phyloP scores from a whole-genome alignment of 352 stramenopile genomes.

The Stramenopiles sp. region DNA sequence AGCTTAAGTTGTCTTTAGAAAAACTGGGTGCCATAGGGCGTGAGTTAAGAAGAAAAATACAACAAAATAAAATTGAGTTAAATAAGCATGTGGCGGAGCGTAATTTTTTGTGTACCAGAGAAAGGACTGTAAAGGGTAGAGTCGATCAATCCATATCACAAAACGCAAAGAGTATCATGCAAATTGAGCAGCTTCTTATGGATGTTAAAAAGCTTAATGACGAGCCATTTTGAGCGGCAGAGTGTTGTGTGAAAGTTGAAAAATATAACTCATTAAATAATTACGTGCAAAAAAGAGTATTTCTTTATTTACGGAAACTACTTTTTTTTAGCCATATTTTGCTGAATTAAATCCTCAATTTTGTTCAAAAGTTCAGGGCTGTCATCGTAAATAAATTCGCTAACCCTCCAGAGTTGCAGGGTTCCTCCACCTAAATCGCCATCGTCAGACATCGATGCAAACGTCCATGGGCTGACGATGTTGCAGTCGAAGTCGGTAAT shows the following conservation, averaged over 20 bases:
- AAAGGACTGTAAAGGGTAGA: not conserved
- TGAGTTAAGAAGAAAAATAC: not conserved
- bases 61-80: not conserved
- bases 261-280: no score
- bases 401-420: not conserved
- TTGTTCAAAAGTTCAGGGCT: not conserved
- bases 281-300: no score
- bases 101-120: not conserved
- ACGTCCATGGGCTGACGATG: not conserved
- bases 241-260: no score
- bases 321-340: not conserved
- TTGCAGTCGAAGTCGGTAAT: not conserved
- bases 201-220: not conserved
- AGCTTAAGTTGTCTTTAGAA: not conserved
- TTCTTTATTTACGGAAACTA: no score
- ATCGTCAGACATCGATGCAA: not conserved
- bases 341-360: not conserved
- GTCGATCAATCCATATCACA: not conserved
- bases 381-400: not conserved
- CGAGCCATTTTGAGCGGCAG: not conserved
- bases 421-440: not conserved
- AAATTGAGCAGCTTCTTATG: not conserved
- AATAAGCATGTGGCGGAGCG: not conserved
- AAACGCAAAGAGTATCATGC: not conserved
- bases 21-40: not conserved